Conservation (phyloP, 1,284 basidiomycete genomes). For the Ganoderma resinaceum region DNA sequence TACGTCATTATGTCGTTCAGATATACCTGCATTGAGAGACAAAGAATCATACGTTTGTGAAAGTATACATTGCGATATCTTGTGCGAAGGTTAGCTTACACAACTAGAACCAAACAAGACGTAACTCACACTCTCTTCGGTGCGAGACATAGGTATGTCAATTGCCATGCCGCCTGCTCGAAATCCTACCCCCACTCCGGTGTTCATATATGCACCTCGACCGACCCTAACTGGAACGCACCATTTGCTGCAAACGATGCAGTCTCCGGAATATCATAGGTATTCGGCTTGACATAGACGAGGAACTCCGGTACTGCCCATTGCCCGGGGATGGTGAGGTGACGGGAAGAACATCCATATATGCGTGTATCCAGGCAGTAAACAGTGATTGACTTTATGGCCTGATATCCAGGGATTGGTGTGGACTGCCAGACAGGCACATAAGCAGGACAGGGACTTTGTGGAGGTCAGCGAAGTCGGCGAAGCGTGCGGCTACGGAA, state of each 20-base stretch:
- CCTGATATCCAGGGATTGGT: not conserved
- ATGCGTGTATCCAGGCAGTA: conserved; percentile 26
- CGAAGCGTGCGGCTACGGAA: not conserved
- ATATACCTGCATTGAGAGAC: not conserved
- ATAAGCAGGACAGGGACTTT: not conserved
- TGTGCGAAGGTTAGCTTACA: conserved; percentile 16
- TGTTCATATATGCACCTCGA: conserved; percentile 2
- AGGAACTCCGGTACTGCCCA: conserved; percentile 38
- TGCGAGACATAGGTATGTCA: conserved; percentile 90
- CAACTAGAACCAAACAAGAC: not conserved
- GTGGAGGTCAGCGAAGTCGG: not conserved
- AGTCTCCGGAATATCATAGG: conserved; percentile 82
- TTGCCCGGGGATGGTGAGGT: conserved; percentile 49
- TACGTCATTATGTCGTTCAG: conserved; percentile 37
- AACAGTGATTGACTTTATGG: not conserved
- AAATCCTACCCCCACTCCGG: conserved; percentile 72
- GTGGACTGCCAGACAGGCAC: not conserved
- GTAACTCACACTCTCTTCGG: conserved; percentile 86
- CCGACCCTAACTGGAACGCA: conserved; percentile 41
- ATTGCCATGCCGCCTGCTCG: conserved; percentile 92
- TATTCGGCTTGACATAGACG: conserved; percentile 57
- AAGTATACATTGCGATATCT: conserved; percentile 93
- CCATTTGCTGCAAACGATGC: conserved; percentile 88
- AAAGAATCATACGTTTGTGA: conserved; percentile 76
- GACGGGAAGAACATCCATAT: conserved; percentile 68